Conservation (phyloP, 305 asterid species). For the Solanum hybrid region DNA sequence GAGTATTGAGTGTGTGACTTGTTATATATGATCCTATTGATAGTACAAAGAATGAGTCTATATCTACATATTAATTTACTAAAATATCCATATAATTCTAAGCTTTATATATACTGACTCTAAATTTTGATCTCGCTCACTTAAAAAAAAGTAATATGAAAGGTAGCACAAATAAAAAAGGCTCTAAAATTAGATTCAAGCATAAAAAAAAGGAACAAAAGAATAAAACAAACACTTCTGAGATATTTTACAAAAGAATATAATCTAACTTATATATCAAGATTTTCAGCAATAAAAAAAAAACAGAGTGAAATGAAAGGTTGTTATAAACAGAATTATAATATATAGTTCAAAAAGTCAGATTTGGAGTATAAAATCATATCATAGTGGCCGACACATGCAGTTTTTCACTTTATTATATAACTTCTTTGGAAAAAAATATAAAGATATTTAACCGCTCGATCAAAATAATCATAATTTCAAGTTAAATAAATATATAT, state of each 20-base stretch:
- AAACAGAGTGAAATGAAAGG: neutral
- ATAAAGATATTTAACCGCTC: neutral
- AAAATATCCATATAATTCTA: neutral
- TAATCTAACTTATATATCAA: neutral
- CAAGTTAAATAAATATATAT: neutral
- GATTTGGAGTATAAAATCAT: neutral
- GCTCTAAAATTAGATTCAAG: neutral
- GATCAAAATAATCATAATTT: neutral
- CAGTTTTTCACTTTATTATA: neutral
- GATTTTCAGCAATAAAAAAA: neutral
- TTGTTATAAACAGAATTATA: neutral
- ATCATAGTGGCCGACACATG: neutral
- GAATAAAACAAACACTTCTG: neutral
- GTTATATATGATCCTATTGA: neutral
- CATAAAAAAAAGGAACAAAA: too few relatives aligned
- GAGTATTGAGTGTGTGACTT: neutral
- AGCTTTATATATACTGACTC: neutral
- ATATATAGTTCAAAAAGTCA: neutral
- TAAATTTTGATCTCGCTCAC: neutral
- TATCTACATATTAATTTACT: neutral
- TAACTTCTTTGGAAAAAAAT: neutral
- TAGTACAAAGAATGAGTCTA: neutral
- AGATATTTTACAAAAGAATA: neutral
- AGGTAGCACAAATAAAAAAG: neutral
- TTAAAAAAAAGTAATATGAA: neutral